Base-by-base conservation (phyloP, 2,329 filamentous ascomycete genomes). In the Pezicula radicicola region DNA sequence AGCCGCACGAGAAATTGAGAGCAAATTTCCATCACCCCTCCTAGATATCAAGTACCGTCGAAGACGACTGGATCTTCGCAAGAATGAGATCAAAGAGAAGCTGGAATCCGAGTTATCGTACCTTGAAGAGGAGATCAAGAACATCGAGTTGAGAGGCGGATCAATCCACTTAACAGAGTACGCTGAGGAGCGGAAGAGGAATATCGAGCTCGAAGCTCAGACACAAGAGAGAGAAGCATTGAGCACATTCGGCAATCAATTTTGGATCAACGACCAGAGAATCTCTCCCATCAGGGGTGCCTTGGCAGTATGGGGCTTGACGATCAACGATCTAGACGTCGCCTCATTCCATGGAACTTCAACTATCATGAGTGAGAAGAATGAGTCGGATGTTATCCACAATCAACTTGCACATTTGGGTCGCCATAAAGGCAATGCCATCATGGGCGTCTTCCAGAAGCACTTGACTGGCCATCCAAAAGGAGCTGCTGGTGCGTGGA, bases 341-440 rank as follows among this genome's bases (percentile, higher is more conserved):
- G 91, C 91, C n/a, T 97, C 92, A 8, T 96, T 97, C 89, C 93
- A 97, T 77, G 93, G 93, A 64, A 97, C 93, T 30, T 97, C 92
- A 1, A 97, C 93, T 56, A 91, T 94, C 68, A 91, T 92, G 63
- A 97, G 97, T 72, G 93, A 97, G 77, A 97, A 96, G 84, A 97
- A 97, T 74, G 93, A 97, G 72, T 96, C 92, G 12, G 90, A 91
- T 48, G 91, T 96, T 66, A 87, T 97, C 63, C 96, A 92, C 78
- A 84, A 96, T 69, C 93, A 97, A 74, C 85, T 97, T 71, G 84
- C 84, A 60, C 93, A 97, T 67, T 85, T 97, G 46, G 93, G 93
- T 58, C 90, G 93, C 62, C 87, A 85, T 72, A 95, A 96, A 84
- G 93, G 93, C 63, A 97, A 97, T 67, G n/a, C 91, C 91, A 25